A percentile compares a stretch with the other conserved stretches of the same genome.
These are phyloP conservation scores for Acer saccharum DNA, from an alignment of 345 rosid genomes.

Conservation along the genomic window DNA sequence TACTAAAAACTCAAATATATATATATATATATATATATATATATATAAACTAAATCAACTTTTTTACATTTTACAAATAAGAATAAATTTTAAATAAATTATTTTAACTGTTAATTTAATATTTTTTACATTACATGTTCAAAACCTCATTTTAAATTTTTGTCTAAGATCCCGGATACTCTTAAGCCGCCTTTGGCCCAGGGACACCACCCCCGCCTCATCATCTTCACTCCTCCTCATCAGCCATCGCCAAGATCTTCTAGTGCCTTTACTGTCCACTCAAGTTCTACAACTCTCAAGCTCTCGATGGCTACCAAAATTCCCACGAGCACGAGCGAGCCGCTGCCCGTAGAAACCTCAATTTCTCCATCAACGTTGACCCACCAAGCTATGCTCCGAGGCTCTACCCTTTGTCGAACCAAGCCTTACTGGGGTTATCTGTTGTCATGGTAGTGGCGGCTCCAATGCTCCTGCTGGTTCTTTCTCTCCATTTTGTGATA, in stretches of 20 bases:
- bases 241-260: conserved; percentile 42
- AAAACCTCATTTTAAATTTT: no score
- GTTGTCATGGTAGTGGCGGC: background rate
- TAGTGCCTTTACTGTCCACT: conserved; percentile 84
- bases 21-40: no score
- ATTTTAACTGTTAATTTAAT: no score
- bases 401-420: background rate
- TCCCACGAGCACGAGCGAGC: conserved; percentile 97
- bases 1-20: no score
- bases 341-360: conserved; percentile 61
- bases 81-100: no score
- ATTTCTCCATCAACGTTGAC: conserved; percentile 11
- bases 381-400: background rate
- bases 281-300: conserved; percentile 90
- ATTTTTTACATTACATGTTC: no score
- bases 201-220: conserved; percentile 20
- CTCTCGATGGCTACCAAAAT: conserved; percentile 96
- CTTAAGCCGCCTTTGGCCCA: no score
- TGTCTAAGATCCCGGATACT: no score
- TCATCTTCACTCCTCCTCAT: conserved; percentile 19
- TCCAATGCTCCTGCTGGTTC: conserved; percentile 11
- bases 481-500: conserved; percentile 15
- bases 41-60: no score
- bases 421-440: conserved; percentile 5
- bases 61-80: no score